phyloP scores from a whole-genome alignment of 2,329 filamentous ascomycete species.

The Paraconiothyrium sp. region DNA sequence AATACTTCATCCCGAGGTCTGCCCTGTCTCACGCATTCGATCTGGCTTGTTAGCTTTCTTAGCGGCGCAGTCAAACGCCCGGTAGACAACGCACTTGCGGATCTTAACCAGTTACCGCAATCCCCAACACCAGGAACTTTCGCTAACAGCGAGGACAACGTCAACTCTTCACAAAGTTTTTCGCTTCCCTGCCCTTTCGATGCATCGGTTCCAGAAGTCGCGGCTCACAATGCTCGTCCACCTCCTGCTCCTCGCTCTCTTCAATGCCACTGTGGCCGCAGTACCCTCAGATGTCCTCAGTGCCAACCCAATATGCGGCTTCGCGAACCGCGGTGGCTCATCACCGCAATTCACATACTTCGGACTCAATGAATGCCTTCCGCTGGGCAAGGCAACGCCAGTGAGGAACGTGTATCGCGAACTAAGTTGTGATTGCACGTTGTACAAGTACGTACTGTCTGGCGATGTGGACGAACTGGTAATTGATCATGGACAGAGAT shows the following conservation, averaged over 20 bases:
- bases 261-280: background rate
- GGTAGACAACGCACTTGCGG: background rate
- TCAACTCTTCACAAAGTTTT: background rate
- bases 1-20: background rate
- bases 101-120: background rate
- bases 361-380: background rate
- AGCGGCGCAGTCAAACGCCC: background rate
- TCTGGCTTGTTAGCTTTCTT: background rate
- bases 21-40: background rate
- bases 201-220: no score
- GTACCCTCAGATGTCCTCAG: background rate
- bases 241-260: background rate
- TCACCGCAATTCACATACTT: background rate
- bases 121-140: background rate
- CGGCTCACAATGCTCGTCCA: background rate
- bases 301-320: background rate
- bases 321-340: background rate
- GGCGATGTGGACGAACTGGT: background rate
- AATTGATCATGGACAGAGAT: background rate
- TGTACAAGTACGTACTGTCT: background rate
- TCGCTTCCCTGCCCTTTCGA: background rate
- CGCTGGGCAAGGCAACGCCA: background rate
- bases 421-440: background rate
- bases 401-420: conserved; percentile 6
- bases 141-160: background rate